Evolutionary conservation across 2,329 filamentous ascomycete species (phyloP).

Genomic region (Colletotrichum graminicola): DNA sequence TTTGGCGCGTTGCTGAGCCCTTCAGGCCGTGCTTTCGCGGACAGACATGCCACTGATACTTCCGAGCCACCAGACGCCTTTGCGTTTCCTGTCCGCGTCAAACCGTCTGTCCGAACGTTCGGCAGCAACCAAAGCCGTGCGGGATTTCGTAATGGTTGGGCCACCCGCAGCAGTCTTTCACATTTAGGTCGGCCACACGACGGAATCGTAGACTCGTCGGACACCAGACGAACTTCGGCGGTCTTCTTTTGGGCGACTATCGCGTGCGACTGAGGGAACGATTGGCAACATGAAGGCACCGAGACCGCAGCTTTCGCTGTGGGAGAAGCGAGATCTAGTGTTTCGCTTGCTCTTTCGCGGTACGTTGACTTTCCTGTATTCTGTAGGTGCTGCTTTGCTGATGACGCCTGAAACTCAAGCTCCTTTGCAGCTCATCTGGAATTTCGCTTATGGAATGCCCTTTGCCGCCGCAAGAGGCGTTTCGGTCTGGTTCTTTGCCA

Average conservation of each 20-base stretch:
- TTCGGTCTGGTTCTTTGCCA: constrained; percentile 37
- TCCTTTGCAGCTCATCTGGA: constrained; percentile 36
- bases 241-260: not conserved
- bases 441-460: constrained; percentile 26
- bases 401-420: constrained; percentile 21
- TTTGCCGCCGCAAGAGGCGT: constrained; percentile 43
- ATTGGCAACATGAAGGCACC: constrained; percentile 15
- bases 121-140: not conserved
- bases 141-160: not conserved
- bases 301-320: constrained; percentile 44
- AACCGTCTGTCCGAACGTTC: not conserved
- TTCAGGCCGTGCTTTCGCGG: constrained; percentile 6
- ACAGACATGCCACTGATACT: constrained; percentile 27
- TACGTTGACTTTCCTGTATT: constrained; percentile 20
- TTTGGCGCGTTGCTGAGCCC: not conserved
- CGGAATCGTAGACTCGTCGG: not conserved
- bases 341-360: constrained; percentile 38
- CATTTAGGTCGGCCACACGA: constrained; percentile 7
- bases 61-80: not conserved
- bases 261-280: not conserved
- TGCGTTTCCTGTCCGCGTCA: constrained; percentile 11
- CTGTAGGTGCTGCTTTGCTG: not conserved
- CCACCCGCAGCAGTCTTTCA: not conserved
- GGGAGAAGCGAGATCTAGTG: constrained; percentile 41
- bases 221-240: constrained; percentile 33